A percentile compares a stretch with the other conserved stretches of the same genome.
These are phyloP conservation scores for Leishmania arabica DNA, from an alignment of 208 protist species.

Conservation along the genomic window DNA sequence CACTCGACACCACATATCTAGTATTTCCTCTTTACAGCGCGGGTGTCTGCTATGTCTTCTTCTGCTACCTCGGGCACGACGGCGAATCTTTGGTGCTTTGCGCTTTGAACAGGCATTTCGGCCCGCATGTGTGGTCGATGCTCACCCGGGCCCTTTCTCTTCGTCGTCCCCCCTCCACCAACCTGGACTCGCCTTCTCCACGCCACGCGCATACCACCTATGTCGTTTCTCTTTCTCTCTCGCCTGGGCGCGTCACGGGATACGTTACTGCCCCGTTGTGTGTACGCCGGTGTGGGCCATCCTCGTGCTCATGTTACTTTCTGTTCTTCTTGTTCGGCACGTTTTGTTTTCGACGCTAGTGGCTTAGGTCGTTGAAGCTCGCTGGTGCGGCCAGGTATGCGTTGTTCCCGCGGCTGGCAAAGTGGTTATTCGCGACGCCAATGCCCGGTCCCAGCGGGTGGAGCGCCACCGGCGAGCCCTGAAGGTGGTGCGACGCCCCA, in stretches of 20 bases:
- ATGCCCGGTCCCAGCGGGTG: slow-evolving; percentile 10
- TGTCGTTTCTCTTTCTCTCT: not conserved
- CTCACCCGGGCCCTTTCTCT: not conserved
- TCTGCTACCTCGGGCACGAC: not conserved
- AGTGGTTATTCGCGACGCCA: slow-evolving; percentile 22
- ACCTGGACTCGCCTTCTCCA: not conserved
- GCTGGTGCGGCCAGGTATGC: slow-evolving; percentile 16
- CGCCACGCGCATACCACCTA: not conserved
- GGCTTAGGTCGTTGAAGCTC: not conserved
- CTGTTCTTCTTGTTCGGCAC: not conserved
- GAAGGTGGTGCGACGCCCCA: slow-evolving; percentile 21
- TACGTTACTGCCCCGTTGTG: not conserved
- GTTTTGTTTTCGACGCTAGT: not conserved
- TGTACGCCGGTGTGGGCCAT: not conserved
- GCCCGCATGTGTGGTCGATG: not conserved
- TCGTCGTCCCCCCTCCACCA: not conserved
- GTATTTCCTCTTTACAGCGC: not conserved
- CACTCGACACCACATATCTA: not conserved
- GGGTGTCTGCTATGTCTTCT: not conserved
- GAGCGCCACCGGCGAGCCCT: slow-evolving; percentile 1
- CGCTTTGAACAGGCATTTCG: not conserved
- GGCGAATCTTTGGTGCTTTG: not conserved
- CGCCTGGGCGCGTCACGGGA: not conserved
- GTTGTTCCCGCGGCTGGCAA: slow-evolving; percentile 21
- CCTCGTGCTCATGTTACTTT: not conserved